These are phyloP conservation scores for Tulasnella sp. DNA, from an alignment of 768 basidiomycete genomes.

Conservation along the genomic window DNA sequence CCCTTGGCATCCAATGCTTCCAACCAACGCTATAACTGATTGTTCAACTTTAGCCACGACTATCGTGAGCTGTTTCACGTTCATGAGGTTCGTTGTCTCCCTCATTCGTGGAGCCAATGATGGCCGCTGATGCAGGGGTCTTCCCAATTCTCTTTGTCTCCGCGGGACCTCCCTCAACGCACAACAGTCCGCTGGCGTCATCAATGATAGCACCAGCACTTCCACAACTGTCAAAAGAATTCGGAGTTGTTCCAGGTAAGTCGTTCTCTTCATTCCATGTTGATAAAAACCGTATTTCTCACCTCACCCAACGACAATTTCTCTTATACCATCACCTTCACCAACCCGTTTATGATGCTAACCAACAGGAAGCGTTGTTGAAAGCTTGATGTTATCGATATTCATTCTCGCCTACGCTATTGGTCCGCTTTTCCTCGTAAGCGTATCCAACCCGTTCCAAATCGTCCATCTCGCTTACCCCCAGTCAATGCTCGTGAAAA, in stretches of 20 bases:
- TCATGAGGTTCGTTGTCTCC: slow-evolving; percentile 36
- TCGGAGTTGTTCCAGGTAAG: slow-evolving; percentile 41
- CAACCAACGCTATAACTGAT: neutral
- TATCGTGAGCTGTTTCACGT: slow-evolving; percentile 60
- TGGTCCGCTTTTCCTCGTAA: slow-evolving; percentile 19
- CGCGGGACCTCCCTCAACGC: too few species aligned
- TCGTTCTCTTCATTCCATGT: neutral
- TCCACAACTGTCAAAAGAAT: slow-evolving; percentile 42
- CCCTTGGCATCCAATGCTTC: neutral
- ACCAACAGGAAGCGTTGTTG: slow-evolving; percentile 32
- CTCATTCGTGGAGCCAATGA: neutral
- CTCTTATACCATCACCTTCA: neutral
- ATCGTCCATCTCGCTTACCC: slow-evolving; percentile 1
- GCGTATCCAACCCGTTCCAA: neutral
- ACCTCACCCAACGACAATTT: neutral
- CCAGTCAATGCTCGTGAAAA: slow-evolving; percentile 6
- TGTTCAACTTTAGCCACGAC: slow-evolving; percentile 41
- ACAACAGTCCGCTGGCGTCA: slow-evolving; percentile 50
- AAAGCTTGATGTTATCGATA: slow-evolving; percentile 54
- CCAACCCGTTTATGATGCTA: neutral
- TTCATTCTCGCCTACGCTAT: slow-evolving; percentile 55
- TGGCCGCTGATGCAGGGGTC: neutral
- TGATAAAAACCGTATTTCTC: too few species aligned
- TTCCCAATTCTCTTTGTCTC: too few species aligned
- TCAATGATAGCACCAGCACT: slow-evolving; percentile 64